Conservation (phyloP, 768 basidiomycete genomes). For the Pleurotus platypus region DNA sequence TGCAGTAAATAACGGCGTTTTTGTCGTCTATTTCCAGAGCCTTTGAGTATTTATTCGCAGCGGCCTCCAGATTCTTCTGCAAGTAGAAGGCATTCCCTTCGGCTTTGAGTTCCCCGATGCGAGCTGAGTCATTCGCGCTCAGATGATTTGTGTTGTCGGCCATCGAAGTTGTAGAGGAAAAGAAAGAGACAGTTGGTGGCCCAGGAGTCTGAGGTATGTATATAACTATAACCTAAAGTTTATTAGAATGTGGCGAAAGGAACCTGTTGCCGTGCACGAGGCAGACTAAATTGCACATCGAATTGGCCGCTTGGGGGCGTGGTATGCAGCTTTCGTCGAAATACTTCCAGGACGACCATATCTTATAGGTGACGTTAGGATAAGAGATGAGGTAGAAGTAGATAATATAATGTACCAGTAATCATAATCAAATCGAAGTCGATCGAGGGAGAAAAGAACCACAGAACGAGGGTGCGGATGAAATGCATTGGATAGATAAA, state of each 20-base stretch:
- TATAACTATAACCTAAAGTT: background rate
- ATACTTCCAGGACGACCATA: too few species aligned
- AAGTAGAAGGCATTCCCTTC: slow-evolving; percentile 18
- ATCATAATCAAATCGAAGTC: background rate
- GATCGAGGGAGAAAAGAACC: background rate
- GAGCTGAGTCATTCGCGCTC: background rate
- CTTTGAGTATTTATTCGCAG: slow-evolving; percentile 10
- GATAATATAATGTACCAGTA: background rate
- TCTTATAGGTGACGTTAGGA: too few species aligned
- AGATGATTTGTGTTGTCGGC: background rate
- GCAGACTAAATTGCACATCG: too few species aligned
- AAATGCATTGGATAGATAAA: background rate
- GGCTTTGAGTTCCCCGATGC: slow-evolving; percentile 13
- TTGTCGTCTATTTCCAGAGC: slow-evolving; percentile 12
- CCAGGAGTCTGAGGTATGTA: background rate
- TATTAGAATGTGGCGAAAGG: background rate
- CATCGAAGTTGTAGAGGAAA: background rate
- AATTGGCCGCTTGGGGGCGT: too few species aligned
- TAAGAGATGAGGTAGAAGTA: too few species aligned
- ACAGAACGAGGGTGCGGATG: background rate
- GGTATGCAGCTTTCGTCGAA: too few species aligned
- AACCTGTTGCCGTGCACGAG: too few species aligned
- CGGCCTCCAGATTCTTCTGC: slow-evolving; percentile 12
- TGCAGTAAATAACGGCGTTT: slow-evolving; percentile 17
- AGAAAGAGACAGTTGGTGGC: background rate